Conservation (phyloP, 805 yeast species). For the Candida caryicola region DNA sequence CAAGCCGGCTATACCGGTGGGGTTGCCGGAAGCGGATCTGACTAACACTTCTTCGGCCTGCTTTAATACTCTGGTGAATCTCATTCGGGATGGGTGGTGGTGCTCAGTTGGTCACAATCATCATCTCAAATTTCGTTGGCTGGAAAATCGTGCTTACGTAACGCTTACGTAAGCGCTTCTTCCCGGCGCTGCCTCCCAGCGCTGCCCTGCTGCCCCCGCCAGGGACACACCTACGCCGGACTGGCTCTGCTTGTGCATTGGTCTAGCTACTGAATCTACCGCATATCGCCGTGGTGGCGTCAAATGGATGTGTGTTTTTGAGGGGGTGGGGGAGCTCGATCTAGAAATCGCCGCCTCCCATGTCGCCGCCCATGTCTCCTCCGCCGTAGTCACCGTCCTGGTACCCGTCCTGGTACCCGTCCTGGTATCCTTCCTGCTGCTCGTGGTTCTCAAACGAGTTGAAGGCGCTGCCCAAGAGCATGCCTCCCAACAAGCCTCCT, state of each 20-base stretch:
- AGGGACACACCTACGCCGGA: no score
- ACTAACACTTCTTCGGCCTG: constrained; percentile 54
- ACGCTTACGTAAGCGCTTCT: not conserved
- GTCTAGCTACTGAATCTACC: no score
- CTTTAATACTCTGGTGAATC: constrained; percentile 40
- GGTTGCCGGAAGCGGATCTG: constrained; percentile 59
- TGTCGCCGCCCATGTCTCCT: constrained; percentile 17
- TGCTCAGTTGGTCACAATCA: constrained; percentile 23
- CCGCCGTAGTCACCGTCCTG: constrained; percentile 28
- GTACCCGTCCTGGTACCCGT: constrained; percentile 33
- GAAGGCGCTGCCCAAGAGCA: constrained; percentile 47
- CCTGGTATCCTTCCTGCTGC: constrained; percentile 28
- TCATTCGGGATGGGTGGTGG: constrained; percentile 23
- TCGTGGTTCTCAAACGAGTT: constrained; percentile 25
- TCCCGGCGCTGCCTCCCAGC: no score
- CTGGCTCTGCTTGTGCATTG: no score
- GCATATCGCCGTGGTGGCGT: no score
- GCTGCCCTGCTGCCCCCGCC: no score
- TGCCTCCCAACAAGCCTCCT: constrained; percentile 62
- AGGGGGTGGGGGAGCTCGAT: no score
- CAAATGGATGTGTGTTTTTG: no score
- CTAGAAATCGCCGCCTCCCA: constrained; percentile 11
- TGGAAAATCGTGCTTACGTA: not conserved
- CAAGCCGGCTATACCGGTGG: constrained; percentile 80
- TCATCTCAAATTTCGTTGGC: constrained; percentile 13